Conservation (phyloP, 75 land plant genomes). For the Sequoiadendron giganteum region DNA sequence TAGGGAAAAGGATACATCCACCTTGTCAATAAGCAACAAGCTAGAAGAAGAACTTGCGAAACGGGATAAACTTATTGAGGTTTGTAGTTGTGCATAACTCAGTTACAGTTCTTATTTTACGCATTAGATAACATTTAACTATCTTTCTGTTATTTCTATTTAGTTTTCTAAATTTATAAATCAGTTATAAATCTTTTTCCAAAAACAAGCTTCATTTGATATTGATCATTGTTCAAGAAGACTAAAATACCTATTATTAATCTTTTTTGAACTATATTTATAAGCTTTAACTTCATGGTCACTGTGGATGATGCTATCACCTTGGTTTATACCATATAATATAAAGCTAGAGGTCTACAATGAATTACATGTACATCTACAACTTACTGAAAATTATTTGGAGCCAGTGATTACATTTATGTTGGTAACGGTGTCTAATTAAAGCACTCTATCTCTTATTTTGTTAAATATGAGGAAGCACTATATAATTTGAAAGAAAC, state of each 20-base stretch:
- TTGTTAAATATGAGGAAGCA: background rate
- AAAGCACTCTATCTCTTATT: background rate
- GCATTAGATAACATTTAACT: background rate
- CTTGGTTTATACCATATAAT: background rate
- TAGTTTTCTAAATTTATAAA: background rate
- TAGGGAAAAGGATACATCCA: slow-evolving; percentile 40
- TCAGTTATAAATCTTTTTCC: background rate
- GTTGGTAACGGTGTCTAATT: background rate
- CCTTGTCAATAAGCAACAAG: slow-evolving; percentile 57
- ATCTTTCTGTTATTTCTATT: background rate
- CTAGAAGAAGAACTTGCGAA: slow-evolving; percentile 94
- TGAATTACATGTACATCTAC: background rate
- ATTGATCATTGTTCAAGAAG: background rate
- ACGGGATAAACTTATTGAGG: slow-evolving; percentile 97
- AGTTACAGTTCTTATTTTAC: background rate
- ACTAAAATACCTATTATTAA: background rate
- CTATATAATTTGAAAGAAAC: background rate
- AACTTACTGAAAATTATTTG: background rate
- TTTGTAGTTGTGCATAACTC: slow-evolving; percentile 16
- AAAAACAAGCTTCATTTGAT: background rate
- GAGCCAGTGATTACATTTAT: background rate
- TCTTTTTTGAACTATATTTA: background rate
- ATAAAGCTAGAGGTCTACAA: background rate
- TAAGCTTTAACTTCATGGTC: background rate
- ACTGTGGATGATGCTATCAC: background rate